Base-by-base conservation (phyloP, 2,329 filamentous ascomycete genomes). In the Chrysosporium queenslandicum region DNA sequence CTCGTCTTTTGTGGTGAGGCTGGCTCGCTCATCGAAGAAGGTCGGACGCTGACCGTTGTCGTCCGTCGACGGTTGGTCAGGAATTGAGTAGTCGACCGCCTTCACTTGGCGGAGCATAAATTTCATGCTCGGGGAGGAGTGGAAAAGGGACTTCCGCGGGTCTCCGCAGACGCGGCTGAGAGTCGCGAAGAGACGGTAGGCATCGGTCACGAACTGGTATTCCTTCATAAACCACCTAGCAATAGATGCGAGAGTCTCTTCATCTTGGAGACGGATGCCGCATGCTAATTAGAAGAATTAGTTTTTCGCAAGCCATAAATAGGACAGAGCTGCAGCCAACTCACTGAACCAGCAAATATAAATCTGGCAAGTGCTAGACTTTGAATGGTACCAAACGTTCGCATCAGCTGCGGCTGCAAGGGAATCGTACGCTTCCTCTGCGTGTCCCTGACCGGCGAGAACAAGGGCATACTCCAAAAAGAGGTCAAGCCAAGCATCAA, bases 41-140 rank as follows among this genome's bases (percentile, higher is more conserved):
- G 67, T 68, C 47, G 71, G 60, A 12, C 77, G 73, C 16, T 71
- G 58, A 37, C 62, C 51, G 49, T 59, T 50, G 40, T 51, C 59
- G 39, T 50, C 59, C 34, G 57, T 60, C 43, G 60, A 70, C 12
- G 75, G 71, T 12, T 77, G 73, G 2, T 74, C 72, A 2, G 69
- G 73, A 41, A 84, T 73, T 2, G 86, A 74, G 57, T 79, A 84
- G 67, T 98, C 92, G 73, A 94, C 86, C 2, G 82, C 81, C 67
- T 94, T 94, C 69, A 98, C 87, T 68, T 94, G 88, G 3, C 92
- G 83, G 53, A 96, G 76, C 61, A 97, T 82, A 64, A 87, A 94
- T 66, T 97, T 97, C 67, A 95, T 89, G 18, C 85, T 83, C 0
- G 87, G 83, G 0, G 87, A 86, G 2, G 85, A 84, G 48, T 84